These are phyloP conservation scores for Eremothecium gossypii DNA, from an alignment of 1,139 yeast species.

Conservation along the genomic window DNA sequence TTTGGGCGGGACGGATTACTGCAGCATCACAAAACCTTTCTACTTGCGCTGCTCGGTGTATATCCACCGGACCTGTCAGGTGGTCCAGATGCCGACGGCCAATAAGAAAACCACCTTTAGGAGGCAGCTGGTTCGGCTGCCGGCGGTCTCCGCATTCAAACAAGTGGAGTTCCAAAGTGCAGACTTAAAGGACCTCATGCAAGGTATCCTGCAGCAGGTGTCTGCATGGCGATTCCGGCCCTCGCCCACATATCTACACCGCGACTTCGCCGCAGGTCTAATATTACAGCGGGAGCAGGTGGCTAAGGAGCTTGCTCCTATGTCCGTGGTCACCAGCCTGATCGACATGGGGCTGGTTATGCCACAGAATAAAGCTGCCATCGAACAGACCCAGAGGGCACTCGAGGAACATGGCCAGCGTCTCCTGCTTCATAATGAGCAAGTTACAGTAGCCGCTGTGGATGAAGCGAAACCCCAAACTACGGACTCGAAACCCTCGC, in stretches of 20 bases:
- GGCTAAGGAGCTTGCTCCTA: conserved; percentile 8
- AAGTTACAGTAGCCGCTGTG: background rate
- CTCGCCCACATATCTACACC: background rate
- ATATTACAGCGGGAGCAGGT: background rate
- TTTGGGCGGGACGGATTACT: background rate
- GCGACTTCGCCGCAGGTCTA: background rate
- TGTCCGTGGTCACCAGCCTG: conserved; percentile 13
- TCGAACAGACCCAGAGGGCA: conserved; percentile 14
- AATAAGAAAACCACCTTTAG: conserved; percentile 2
- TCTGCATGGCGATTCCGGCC: conserved; percentile 10
- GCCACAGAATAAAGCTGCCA: conserved; percentile 12
- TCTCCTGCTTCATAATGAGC: conserved; percentile 10
- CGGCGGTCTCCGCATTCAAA: conserved; percentile 8
- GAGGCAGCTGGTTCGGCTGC: conserved; percentile 3
- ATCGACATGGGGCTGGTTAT: conserved; percentile 12
- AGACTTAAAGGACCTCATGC: conserved; percentile 9
- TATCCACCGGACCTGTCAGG: conserved; percentile 5
- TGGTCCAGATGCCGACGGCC: conserved; percentile 1
- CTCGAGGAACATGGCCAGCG: conserved; percentile 11
- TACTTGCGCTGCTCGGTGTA: conserved; percentile 12
- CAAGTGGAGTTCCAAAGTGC: conserved; percentile 9
- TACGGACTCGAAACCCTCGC: background rate
- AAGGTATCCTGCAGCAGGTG: conserved; percentile 8
- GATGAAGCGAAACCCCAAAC: background rate
- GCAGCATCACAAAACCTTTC: conserved; percentile 2